Evolutionary conservation across 192 early-diverging fungal species (phyloP).

Genomic region (Chytriomyces sp.): DNA sequence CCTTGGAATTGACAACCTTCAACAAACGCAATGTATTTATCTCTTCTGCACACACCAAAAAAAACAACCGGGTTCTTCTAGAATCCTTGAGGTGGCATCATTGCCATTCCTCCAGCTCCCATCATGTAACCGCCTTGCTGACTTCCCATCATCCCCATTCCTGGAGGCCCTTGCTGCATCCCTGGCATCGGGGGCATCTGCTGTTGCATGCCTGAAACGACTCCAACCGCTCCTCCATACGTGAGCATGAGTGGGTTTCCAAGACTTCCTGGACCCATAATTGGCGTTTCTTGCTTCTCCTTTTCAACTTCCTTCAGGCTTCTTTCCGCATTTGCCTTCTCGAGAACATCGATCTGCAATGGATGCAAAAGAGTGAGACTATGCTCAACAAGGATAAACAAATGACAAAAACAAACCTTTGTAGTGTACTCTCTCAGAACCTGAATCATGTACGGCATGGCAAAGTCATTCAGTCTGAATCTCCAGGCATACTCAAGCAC

Average conservation of each 20-base stretch:
- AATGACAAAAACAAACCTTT: constrained; percentile 57
- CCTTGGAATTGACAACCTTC: too few relatives aligned
- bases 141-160: constrained; percentile 8
- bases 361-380: neutral
- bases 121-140: constrained; percentile 2
- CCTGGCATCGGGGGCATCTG: neutral
- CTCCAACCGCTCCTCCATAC: constrained; percentile 48
- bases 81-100: constrained; percentile 24
- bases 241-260: constrained; percentile 80
- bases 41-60: too few relatives aligned
- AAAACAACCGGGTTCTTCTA: neutral
- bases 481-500: constrained; percentile 95
- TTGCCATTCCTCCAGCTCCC: neutral
- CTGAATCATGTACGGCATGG: constrained; percentile 98
- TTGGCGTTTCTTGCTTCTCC: constrained; percentile 65
- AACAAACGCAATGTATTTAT: too few relatives aligned
- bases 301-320: constrained; percentile 57
- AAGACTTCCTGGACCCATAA: constrained; percentile 68
- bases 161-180: neutral
- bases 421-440: constrained; percentile 81
- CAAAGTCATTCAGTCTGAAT: constrained; percentile 85
- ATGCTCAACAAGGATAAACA: constrained; percentile 5
- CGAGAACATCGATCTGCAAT: constrained; percentile 56
- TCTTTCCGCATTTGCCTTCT: constrained; percentile 55
- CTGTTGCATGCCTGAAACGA: constrained; percentile 10